Conservation (phyloP, 2,329 filamentous ascomycete genomes). For the Chaetothyriales sp. region DNA sequence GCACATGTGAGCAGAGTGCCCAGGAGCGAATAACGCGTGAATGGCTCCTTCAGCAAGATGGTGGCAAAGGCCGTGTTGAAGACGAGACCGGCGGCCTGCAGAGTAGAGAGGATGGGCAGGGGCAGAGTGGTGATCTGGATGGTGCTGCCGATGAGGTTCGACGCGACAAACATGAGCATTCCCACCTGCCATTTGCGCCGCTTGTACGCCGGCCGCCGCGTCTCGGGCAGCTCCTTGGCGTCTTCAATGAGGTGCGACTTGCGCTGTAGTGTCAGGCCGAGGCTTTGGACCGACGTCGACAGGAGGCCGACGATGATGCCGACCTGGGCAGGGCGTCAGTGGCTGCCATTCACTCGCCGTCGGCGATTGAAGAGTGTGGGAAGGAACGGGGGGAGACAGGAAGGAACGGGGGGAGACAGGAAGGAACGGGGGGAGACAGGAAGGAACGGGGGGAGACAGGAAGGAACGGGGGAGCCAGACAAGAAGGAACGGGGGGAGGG, state of each 20-base stretch:
- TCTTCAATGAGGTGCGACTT: conserved; percentile 98
- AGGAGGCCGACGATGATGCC: conserved; percentile 86
- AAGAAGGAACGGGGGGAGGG: too few relatives aligned
- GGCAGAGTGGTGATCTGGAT: conserved; percentile 96
- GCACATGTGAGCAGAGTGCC: conserved; percentile 77
- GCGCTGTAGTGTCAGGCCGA: conserved; percentile 88
- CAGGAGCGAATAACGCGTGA: conserved; percentile 82
- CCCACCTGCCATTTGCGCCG: conserved; percentile 87
- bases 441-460: too few relatives aligned
- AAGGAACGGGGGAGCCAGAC: too few relatives aligned
- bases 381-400: not conserved
- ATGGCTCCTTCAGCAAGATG: conserved; percentile 80
- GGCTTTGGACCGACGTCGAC: conserved; percentile 86
- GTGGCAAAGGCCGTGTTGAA: conserved; percentile 98
- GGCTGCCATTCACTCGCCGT: not conserved
- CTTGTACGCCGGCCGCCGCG: conserved; percentile 73
- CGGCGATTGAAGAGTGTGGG: not conserved
- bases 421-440: too few relatives aligned
- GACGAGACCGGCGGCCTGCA: conserved; percentile 90
- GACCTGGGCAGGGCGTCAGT: conserved; percentile 43
- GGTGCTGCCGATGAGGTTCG: conserved; percentile 86
- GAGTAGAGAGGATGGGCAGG: conserved; percentile 80
- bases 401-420: too few relatives aligned
- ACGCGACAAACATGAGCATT: conserved; percentile 92
- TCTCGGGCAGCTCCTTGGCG: conserved; percentile 67